Conservation (phyloP, 1,284 basidiomycete species). For the Puccinia polysora region DNA sequence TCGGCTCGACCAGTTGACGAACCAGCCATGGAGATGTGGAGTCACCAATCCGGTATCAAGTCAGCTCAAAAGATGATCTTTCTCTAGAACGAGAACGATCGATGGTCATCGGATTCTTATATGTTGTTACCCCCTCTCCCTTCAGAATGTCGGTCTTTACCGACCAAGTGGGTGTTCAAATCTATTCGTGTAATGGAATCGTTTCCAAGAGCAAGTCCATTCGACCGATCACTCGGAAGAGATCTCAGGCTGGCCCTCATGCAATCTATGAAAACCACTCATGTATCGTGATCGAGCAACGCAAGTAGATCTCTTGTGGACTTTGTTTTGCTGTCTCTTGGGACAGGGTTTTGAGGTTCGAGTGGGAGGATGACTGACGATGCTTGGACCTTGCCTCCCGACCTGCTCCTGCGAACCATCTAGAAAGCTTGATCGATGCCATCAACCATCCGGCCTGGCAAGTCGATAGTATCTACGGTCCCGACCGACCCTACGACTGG, state of each 20-base stretch:
- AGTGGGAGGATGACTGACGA: not conserved
- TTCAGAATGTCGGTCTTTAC: conserved; percentile 59
- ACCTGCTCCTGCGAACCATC: not conserved
- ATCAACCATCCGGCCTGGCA: conserved; percentile 58
- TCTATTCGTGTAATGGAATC: conserved; percentile 58
- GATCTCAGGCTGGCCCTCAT: conserved; percentile 56
- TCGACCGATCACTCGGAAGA: conserved; percentile 57
- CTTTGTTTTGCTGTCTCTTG: not conserved
- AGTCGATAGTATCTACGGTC: conserved; percentile 57
- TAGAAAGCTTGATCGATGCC: conserved; percentile 58
- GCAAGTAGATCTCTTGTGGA: conserved; percentile 13
- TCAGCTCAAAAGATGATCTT: conserved; percentile 45
- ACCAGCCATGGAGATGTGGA: conserved; percentile 51
- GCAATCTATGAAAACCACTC: conserved; percentile 55
- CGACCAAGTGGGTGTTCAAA: conserved; percentile 58
- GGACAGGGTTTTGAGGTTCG: not conserved
- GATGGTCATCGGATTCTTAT: not conserved
- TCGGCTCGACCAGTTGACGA: not conserved
- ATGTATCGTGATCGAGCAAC: conserved; percentile 58
- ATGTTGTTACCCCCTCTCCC: not conserved
- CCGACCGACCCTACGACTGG: conserved; percentile 55
- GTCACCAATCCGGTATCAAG: conserved; percentile 58
- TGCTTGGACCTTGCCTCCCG: not conserved
- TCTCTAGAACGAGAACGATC: not conserved
- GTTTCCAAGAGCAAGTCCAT: conserved; percentile 46